Evolutionary conservation across 768 basidiomycete species (phyloP).

Genomic region (Naganishia onofrii): DNA sequence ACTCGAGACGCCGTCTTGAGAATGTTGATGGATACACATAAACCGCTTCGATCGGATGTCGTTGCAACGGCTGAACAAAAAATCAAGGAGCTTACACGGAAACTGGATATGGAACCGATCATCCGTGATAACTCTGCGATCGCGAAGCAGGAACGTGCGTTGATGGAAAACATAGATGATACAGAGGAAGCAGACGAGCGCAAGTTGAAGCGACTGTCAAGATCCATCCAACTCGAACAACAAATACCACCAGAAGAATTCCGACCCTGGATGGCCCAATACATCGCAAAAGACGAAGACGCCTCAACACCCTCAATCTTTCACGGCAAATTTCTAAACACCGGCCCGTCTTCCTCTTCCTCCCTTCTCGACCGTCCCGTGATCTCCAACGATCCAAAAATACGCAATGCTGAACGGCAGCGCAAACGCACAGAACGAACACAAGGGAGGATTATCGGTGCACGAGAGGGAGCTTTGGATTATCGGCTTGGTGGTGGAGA

Average conservation of each 20-base stretch:
- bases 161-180: background rate
- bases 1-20: slow-evolving; percentile 68
- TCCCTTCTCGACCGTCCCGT: slow-evolving; percentile 27
- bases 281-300: slow-evolving; percentile 27
- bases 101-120: slow-evolving; percentile 54
- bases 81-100: slow-evolving; percentile 41
- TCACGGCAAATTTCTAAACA: slow-evolving; percentile 47
- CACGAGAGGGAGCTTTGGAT: slow-evolving; percentile 71
- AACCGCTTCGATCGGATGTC: slow-evolving; percentile 64
- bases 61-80: slow-evolving; percentile 53
- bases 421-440: slow-evolving; percentile 58
- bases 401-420: slow-evolving; percentile 48
- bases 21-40: slow-evolving; percentile 85
- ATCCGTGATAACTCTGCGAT: slow-evolving; percentile 39
- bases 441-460: slow-evolving; percentile 62
- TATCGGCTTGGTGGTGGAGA: slow-evolving; percentile 63
- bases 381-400: slow-evolving; percentile 25
- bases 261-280: slow-evolving; percentile 31
- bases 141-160: slow-evolving; percentile 50
- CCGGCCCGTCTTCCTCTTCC: background rate
- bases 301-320: slow-evolving; percentile 39
- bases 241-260: slow-evolving; percentile 28
- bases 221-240: slow-evolving; percentile 21
- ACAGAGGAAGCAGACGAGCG: background rate
- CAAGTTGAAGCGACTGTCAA: background rate